Evolutionary conservation across 1,284 basidiomycete genomes (phyloP).

Genomic region (Papiliotrema nemorosa): DNA sequence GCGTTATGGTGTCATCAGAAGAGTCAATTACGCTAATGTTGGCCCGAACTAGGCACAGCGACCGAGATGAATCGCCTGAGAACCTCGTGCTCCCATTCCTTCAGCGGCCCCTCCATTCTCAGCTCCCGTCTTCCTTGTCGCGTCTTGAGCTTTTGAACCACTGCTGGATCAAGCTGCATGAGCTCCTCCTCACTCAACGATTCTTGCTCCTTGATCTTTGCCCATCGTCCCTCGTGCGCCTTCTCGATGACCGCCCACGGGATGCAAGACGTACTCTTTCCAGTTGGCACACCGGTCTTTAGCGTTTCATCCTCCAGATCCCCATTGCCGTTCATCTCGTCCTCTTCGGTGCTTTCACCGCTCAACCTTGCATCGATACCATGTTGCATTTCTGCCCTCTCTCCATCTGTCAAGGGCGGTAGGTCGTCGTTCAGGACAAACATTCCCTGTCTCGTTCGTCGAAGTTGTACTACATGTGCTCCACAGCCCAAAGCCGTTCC

Average conservation of each 20-base stretch:
- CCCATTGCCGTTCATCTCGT: conserved; percentile 1
- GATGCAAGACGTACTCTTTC: conserved; percentile 55
- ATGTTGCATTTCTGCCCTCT: conserved; percentile 1
- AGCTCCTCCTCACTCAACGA: conserved; percentile 12
- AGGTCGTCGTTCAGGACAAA: conserved; percentile 58
- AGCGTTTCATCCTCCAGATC: neutral
- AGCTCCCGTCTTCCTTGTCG: conserved; percentile 18
- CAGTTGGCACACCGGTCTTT: neutral
- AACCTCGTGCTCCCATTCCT: conserved; percentile 4
- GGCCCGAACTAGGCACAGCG: neutral
- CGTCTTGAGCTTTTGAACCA: no score
- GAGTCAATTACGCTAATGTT: neutral
- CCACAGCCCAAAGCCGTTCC: conserved; percentile 75
- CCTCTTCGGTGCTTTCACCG: neutral
- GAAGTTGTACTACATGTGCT: conserved; percentile 85
- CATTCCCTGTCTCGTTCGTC: conserved; percentile 75
- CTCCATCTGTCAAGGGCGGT: conserved; percentile 14
- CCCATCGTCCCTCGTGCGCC: no score
- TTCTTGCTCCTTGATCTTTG: conserved; percentile 46
- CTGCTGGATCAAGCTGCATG: no score
- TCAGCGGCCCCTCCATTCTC: conserved; percentile 1
- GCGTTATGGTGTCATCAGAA: no score
- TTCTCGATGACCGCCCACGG: conserved; percentile 74
- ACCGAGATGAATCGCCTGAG: conserved; percentile 5
- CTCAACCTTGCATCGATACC: conserved; percentile 10